phyloP scores from a whole-genome alignment of 441 rosid species.

The Kokia cookei region DNA sequence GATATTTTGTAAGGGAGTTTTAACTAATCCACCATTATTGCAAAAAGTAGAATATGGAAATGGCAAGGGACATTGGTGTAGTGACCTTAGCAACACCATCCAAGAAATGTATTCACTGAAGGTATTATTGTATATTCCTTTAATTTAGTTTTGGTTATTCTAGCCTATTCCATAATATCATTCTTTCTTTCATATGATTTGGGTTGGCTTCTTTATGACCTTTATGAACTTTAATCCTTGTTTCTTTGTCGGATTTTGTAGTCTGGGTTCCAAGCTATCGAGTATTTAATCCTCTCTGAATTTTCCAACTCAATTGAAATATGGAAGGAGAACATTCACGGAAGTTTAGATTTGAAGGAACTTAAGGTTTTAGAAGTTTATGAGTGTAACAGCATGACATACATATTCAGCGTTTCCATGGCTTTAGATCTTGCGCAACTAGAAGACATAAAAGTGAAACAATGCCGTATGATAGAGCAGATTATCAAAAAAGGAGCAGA shows the following conservation, averaged over 20 bases:
- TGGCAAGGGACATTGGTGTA: neutral
- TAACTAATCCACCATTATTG: neutral
- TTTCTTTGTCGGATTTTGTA: neutral
- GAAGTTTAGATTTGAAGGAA: too few relatives aligned
- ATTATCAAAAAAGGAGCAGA: too few relatives aligned
- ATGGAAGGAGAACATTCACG: neutral
- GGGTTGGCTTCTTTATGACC: neutral
- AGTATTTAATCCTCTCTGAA: neutral
- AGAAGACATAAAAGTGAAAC: too few relatives aligned
- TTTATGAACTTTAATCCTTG: neutral
- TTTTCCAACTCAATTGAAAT: neutral
- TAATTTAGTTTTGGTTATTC: neutral
- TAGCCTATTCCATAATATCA: neutral
- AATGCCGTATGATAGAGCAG: too few relatives aligned
- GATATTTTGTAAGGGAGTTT: neutral
- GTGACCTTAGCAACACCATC: constrained; percentile 8
- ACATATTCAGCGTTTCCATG: too few relatives aligned
- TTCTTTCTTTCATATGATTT: neutral
- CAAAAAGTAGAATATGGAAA: neutral
- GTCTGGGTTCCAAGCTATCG: neutral
- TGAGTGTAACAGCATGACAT: too few relatives aligned
- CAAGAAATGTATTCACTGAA: neutral
- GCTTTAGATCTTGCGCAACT: too few relatives aligned
- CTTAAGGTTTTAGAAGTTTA: too few relatives aligned
- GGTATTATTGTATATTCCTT: neutral